Percentiles rank a stretch among this genome's conserved stretches.
phyloP scores from a whole-genome alignment of 257 asterid genomes.

The Solanum okadae region DNA sequence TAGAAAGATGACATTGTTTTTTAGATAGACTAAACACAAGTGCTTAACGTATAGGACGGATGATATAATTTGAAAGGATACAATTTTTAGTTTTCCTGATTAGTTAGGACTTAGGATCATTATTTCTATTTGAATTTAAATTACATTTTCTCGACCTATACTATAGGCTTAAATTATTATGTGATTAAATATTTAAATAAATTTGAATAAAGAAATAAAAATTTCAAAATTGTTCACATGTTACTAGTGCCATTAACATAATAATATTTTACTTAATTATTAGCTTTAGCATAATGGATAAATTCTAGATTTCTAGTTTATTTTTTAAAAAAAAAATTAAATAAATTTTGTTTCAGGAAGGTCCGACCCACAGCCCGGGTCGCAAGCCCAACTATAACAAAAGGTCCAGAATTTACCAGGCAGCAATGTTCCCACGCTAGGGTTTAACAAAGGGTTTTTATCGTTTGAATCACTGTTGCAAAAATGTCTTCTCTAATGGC shows the following conservation, averaged over 20 bases:
- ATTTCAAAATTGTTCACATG: background rate
- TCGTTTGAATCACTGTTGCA: background rate
- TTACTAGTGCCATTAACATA: background rate
- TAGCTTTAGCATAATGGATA: background rate
- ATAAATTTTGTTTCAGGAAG: background rate
- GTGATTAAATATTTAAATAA: background rate
- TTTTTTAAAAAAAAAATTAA: background rate
- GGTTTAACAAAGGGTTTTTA: slow-evolving; percentile 9
- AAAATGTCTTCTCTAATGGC: background rate
- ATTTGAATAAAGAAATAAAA: background rate
- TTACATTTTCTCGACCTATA: background rate
- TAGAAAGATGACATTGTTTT: background rate
- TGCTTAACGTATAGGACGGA: too few species aligned
- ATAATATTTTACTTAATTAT: background rate
- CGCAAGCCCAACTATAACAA: background rate
- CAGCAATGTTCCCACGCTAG: background rate
- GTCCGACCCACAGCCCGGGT: background rate
- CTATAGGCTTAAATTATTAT: background rate
- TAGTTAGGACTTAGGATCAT: background rate
- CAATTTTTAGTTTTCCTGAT: background rate
- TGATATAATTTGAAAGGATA: background rate
- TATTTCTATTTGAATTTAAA: background rate
- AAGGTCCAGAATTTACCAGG: background rate
- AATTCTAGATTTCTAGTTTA: background rate
- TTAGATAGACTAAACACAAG: too few species aligned